Conservation (phyloP, 495 filamentous ascomycete species). For the Penicillium coprophilum region DNA sequence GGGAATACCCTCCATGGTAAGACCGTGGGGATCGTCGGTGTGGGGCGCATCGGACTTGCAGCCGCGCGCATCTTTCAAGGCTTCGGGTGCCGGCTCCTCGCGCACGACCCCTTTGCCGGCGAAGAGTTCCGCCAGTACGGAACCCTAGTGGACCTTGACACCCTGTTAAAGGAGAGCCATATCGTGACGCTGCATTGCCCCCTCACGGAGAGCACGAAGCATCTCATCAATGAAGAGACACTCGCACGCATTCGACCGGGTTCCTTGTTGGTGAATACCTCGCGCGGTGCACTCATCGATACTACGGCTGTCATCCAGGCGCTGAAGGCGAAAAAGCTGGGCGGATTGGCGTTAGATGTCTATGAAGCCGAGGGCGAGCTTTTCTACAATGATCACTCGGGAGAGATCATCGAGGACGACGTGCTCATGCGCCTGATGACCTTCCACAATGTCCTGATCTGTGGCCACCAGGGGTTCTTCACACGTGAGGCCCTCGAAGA, state of each 20-base stretch:
- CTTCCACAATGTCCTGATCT: constrained; percentile 67
- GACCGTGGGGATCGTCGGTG: constrained; percentile 47
- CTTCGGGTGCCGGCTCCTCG: constrained; percentile 62
- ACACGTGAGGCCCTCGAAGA: constrained; percentile 63
- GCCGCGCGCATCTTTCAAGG: constrained; percentile 52
- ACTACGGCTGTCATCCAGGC: constrained; percentile 58
- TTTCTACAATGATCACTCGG: constrained; percentile 67
- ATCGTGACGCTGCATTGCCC: constrained; percentile 67
- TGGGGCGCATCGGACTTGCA: constrained; percentile 39
- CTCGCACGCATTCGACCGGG: constrained; percentile 57
- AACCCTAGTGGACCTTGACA: constrained; percentile 53
- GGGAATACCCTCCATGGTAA: constrained; percentile 61
- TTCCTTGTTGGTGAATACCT: constrained; percentile 65
- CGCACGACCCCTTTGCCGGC: constrained; percentile 53
- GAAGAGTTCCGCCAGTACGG: constrained; percentile 52
- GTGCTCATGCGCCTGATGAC: constrained; percentile 66
- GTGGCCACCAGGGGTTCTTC: constrained; percentile 70
- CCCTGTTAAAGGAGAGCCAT: constrained; percentile 54
- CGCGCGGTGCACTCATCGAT: constrained; percentile 62
- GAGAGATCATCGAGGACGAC: constrained; percentile 69
- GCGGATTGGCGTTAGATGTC: constrained; percentile 79
- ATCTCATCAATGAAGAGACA: constrained; percentile 58
- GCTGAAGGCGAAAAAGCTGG: constrained; percentile 58
- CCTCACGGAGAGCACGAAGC: constrained; percentile 55
- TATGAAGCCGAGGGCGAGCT: constrained; percentile 71